A percentile compares a stretch with the other conserved stretches of the same genome.
phyloP scores from a whole-genome alignment of 495 filamentous ascomycete genomes.

The Penicillium longicatenatum region DNA sequence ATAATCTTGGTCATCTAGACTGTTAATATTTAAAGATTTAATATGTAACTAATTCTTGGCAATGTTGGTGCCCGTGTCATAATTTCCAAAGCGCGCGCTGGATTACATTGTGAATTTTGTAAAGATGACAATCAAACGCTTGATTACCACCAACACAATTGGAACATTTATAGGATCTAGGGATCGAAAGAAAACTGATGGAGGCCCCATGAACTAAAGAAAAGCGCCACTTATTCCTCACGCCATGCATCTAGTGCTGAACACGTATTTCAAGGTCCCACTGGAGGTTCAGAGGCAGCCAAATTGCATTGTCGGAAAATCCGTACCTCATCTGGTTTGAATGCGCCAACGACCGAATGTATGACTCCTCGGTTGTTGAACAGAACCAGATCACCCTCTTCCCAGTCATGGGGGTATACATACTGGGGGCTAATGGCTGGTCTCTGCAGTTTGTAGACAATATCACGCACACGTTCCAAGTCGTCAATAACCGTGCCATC shows the following conservation, averaged over 20 bases:
- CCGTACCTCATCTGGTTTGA: conserved; percentile 67
- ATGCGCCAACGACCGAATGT: conserved; percentile 73
- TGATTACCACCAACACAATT: neutral
- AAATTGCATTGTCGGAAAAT: conserved; percentile 78
- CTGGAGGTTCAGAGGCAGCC: conserved; percentile 46
- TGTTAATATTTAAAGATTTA: neutral
- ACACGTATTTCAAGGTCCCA: conserved; percentile 16
- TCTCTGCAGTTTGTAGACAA: conserved; percentile 67
- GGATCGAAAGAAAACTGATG: neutral
- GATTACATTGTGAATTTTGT: neutral
- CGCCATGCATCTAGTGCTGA: neutral
- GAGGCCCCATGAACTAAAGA: neutral
- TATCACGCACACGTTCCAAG: conserved; percentile 62
- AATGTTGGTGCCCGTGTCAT: neutral
- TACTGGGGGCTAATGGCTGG: conserved; percentile 66
- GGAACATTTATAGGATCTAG: too few relatives aligned
- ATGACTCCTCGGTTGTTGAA: conserved; percentile 74
- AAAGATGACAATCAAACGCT: neutral
- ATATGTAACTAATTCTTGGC: neutral
- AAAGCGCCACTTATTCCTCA: neutral
- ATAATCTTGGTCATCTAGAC: neutral
- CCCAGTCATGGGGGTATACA: conserved; percentile 76
- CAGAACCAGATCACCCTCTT: conserved; percentile 69
- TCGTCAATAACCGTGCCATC: conserved; percentile 68
- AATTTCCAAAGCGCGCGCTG: neutral